Base-by-base conservation (phyloP, 345 rosid species). In the Capsella bursapastoris region DNA sequence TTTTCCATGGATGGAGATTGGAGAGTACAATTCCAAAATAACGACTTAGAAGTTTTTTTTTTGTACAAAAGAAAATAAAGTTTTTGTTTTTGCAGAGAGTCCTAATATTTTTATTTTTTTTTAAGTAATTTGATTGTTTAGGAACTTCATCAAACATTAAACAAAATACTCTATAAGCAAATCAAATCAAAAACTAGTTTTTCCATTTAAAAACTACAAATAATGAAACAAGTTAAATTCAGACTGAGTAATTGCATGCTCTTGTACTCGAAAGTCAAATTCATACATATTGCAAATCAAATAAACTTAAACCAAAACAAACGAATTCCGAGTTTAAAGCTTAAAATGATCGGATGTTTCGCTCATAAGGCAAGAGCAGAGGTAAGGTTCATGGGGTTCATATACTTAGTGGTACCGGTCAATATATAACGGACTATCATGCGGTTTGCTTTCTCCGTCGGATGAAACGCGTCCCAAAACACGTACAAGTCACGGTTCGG, bases 401-500 rank as follows among this genome's bases (percentile, higher is more conserved):
- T 91, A 69, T 85, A 86, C 38, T 74, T 57, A 38, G 72, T 52
- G 37, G 82, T 68, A 25, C 93, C 97, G 0, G 55, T 84, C 80
- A 84, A 41, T 73, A 91, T 86, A 43, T 38, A 68, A 28, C 67
- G 71, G 37, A 85, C 93, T 7, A 95, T 92, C 4, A 89, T 15
- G 7, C 85, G 61, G 78, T 82, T 92, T 8, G 97, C 97, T 72
- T 45, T 92, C 76, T 95, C 97, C 0, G 97, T 69, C 6, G 96
- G 99, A 63, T 92, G 97, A 76, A 87, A 95, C 34, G 90, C 66
- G 66, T 95, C 99, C 99, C 99, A 95, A 49, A 92, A 95, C 3
- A 86, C 97, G 66, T 83, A 87, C 7, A 66, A 7, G 6, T 85
- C 80, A 44, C 97, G 80, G 79, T 92, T 86, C 0, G 82, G 83